A percentile compares a stretch with the other conserved stretches of the same genome.
phyloP scores from a whole-genome alignment of 1,284 basidiomycete species.

The Heterobasidion parviporum region DNA sequence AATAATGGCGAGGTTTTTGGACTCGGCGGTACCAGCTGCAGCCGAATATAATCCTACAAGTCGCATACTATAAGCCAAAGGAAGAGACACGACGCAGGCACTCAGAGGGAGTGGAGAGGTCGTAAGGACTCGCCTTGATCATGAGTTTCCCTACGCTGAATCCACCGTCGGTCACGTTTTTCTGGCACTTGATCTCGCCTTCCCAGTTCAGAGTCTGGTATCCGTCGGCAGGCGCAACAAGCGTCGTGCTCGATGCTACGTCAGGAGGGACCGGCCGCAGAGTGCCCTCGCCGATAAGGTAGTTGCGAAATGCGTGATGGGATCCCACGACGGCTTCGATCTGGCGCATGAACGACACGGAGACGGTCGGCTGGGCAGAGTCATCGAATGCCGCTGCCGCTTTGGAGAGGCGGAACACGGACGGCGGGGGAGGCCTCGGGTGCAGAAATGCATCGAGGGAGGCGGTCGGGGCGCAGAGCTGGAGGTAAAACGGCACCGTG shows the following conservation, averaged over 20 bases:
- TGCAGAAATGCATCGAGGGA: slow-evolving; percentile 34
- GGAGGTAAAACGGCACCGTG: slow-evolving; percentile 52
- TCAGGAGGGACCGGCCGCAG: slow-evolving; percentile 28
- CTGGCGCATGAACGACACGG: slow-evolving; percentile 35
- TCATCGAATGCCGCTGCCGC: background rate
- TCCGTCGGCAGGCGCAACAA: slow-evolving; percentile 8
- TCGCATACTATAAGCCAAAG: background rate
- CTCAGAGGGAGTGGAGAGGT: background rate
- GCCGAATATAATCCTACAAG: background rate
- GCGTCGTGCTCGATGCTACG: slow-evolving; percentile 11
- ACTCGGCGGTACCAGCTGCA: background rate
- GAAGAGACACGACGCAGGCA: background rate
- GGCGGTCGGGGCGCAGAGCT: slow-evolving; percentile 37
- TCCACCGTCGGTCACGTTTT: slow-evolving; percentile 14
- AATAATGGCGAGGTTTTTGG: background rate
- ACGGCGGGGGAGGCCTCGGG: slow-evolving; percentile 9
- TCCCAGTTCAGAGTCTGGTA: slow-evolving; percentile 21
- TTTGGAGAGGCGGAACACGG: background rate
- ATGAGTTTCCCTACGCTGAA: slow-evolving; percentile 19
- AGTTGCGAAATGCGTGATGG: slow-evolving; percentile 24
- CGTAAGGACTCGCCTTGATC: slow-evolving; percentile 27
- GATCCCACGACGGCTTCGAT: slow-evolving; percentile 23
- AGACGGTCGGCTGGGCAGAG: slow-evolving; percentile 22
- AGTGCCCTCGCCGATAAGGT: slow-evolving; percentile 29
- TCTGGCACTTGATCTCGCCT: slow-evolving; percentile 18